Conservation (phyloP, 2,329 filamentous ascomycete species). For the Xylaria digitata region DNA sequence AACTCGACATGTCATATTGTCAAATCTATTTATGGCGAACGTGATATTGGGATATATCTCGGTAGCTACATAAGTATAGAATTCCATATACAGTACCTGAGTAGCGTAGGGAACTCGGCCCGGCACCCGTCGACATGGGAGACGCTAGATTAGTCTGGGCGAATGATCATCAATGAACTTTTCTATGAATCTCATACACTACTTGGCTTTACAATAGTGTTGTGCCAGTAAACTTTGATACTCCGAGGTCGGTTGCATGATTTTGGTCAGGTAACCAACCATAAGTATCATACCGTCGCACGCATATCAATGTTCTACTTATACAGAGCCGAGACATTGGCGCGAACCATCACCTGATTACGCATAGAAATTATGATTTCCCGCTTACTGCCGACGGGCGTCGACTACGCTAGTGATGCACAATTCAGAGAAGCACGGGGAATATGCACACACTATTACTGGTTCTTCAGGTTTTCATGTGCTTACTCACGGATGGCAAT, state of each 20-base stretch:
- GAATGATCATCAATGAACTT: not conserved
- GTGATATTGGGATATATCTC: not conserved
- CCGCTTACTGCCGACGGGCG: no score
- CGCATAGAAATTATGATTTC: not conserved
- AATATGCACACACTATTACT: no score
- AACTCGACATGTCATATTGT: not conserved
- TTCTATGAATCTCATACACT: not conserved
- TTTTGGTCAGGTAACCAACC: not conserved
- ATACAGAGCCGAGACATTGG: no score
- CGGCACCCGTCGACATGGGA: not conserved
- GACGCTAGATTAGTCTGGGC: conserved; percentile 4
- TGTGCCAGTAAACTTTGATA: not conserved
- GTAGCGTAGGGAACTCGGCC: conserved; percentile 22
- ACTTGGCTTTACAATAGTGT: not conserved
- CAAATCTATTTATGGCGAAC: not conserved
- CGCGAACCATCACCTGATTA: no score
- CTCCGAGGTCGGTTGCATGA: conserved; percentile 5
- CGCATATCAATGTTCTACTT: not conserved
- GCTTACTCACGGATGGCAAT: no score
- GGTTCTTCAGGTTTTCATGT: no score
- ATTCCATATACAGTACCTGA: not conserved
- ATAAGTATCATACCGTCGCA: not conserved
- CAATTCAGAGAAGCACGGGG: no score
- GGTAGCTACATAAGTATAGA: not conserved
- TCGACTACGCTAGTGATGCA: no score